These are phyloP conservation scores for Phialophora chinensis DNA, from an alignment of 2,329 filamentous ascomycete genomes.

Conservation along the genomic window DNA sequence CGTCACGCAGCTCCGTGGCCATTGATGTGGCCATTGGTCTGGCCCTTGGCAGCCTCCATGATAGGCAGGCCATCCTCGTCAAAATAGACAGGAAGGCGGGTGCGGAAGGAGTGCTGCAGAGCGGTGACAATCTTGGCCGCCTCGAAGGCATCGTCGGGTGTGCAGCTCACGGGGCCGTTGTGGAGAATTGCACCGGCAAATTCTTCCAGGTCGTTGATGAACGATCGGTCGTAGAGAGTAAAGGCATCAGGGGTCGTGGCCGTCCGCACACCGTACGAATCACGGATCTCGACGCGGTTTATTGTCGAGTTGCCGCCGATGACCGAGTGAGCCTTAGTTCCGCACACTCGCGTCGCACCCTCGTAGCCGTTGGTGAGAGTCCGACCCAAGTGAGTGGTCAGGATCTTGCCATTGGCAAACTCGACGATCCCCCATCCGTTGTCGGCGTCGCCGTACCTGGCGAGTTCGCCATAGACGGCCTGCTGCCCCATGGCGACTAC, in stretches of 20 bases:
- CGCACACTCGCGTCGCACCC: conserved; percentile 44
- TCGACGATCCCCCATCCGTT: conserved; percentile 47
- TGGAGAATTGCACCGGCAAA: conserved; percentile 24
- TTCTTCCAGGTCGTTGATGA: conserved; percentile 27
- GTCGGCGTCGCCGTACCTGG: conserved; percentile 35
- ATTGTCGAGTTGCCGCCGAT: conserved; percentile 22
- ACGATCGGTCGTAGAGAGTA: conserved; percentile 24
- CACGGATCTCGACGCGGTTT: conserved; percentile 25
- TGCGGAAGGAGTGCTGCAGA: conserved; percentile 27
- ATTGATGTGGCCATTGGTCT: conserved; percentile 3
- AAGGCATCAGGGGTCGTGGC: conserved; percentile 27
- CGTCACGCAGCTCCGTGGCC: conserved; percentile 8
- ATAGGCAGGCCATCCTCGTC: conserved; percentile 21
- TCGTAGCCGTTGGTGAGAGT: conserved; percentile 48
- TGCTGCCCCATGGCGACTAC: conserved; percentile 43
- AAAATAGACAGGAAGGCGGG: conserved; percentile 25
- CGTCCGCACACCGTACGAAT: conserved; percentile 21
- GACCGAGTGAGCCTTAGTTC: conserved; percentile 44
- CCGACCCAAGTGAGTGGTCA: conserved; percentile 46
- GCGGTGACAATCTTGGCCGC: conserved; percentile 24
- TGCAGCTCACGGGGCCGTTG: conserved; percentile 20
- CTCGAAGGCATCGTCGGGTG: conserved; percentile 26
- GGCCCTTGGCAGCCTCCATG: conserved; percentile 14
- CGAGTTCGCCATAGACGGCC: conserved; percentile 42
- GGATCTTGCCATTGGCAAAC: conserved; percentile 48